A percentile compares a stretch with the other conserved stretches of the same genome.
These are phyloP conservation scores for Fomitopsis serialis DNA, from an alignment of 768 basidiomycete species.

Conservation along the genomic window DNA sequence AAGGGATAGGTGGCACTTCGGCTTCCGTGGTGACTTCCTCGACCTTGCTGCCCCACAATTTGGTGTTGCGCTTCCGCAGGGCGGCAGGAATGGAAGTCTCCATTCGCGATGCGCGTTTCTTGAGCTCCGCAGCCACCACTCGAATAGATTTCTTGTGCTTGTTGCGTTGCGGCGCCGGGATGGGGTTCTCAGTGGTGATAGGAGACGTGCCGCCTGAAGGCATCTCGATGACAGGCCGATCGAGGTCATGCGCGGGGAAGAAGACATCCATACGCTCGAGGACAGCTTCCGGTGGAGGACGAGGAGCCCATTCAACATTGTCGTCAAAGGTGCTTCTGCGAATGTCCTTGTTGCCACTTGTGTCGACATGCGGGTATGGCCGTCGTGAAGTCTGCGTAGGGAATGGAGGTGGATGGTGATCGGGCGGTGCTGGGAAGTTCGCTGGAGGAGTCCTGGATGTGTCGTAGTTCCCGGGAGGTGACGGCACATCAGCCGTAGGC, in stretches of 20 bases:
- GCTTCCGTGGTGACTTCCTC: constrained; percentile 85
- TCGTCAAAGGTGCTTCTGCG: constrained; percentile 25
- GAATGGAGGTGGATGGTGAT: constrained; percentile 16
- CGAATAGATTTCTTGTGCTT: constrained; percentile 88
- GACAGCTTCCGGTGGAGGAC: constrained; percentile 88
- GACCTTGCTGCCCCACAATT: constrained; percentile 89
- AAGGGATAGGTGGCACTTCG: constrained; percentile 33
- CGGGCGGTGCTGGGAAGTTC: constrained; percentile 13
- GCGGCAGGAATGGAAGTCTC: constrained; percentile 45
- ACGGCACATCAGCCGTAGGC: constrained; percentile 5
- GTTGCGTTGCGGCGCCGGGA: constrained; percentile 36
- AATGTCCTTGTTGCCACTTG: constrained; percentile 15
- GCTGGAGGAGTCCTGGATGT: constrained; percentile 9
- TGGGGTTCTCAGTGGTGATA: constrained; percentile 48
- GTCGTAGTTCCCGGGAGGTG: constrained; percentile 4
- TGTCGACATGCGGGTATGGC: constrained; percentile 1
- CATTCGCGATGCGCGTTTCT: constrained; percentile 66
- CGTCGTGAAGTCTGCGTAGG: constrained; percentile 9
- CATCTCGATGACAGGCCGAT: constrained; percentile 91
- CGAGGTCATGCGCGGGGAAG: constrained; percentile 95
- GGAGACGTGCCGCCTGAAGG: constrained; percentile 77
- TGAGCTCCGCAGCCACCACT: constrained; percentile 85
- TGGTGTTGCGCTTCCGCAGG: constrained; percentile 81
- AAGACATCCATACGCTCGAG: constrained; percentile 90
- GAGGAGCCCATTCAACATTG: constrained; percentile 75